Conservation (phyloP, 1,139 yeast species). For the Lodderomyces theae region DNA sequence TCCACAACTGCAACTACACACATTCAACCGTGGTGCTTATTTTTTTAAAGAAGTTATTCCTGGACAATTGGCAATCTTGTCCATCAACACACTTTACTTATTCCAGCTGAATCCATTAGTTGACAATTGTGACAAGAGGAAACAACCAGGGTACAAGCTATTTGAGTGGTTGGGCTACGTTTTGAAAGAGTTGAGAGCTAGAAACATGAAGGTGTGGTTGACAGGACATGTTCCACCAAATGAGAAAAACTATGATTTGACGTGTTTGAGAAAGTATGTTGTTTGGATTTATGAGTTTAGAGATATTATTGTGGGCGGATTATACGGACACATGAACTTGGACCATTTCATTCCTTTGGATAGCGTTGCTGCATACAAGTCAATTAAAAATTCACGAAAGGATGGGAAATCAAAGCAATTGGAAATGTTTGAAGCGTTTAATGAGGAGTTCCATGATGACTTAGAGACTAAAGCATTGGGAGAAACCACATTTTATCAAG, state of each 20-base stretch:
- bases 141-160: slow-evolving; percentile 76
- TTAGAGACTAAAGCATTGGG: slow-evolving; percentile 17
- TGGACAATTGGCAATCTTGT: slow-evolving; percentile 68
- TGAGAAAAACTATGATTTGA: slow-evolving; percentile 67
- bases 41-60: slow-evolving; percentile 77
- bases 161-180: slow-evolving; percentile 78
- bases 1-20: slow-evolving; percentile 76
- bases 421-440: slow-evolving; percentile 13
- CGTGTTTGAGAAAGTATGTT: slow-evolving; percentile 70
- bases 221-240: slow-evolving; percentile 88
- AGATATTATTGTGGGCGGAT: slow-evolving; percentile 77
- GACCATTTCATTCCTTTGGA: slow-evolving; percentile 83
- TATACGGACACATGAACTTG: slow-evolving; percentile 86
- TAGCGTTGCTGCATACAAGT: slow-evolving; percentile 62
- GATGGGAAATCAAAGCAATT: slow-evolving; percentile 5
- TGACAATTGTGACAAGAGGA: slow-evolving; percentile 69
- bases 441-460: slow-evolving; percentile 17
- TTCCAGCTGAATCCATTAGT: slow-evolving; percentile 78
- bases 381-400: slow-evolving; percentile 27
- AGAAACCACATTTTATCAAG: slow-evolving; percentile 16
- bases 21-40: slow-evolving; percentile 72
- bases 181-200: slow-evolving; percentile 66
- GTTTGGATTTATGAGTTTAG: slow-evolving; percentile 80
- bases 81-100: slow-evolving; percentile 73
- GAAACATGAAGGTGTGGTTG: slow-evolving; percentile 82